Conservation (phyloP, 1,284 basidiomycete species). For the Papiliotrema flavescens region DNA sequence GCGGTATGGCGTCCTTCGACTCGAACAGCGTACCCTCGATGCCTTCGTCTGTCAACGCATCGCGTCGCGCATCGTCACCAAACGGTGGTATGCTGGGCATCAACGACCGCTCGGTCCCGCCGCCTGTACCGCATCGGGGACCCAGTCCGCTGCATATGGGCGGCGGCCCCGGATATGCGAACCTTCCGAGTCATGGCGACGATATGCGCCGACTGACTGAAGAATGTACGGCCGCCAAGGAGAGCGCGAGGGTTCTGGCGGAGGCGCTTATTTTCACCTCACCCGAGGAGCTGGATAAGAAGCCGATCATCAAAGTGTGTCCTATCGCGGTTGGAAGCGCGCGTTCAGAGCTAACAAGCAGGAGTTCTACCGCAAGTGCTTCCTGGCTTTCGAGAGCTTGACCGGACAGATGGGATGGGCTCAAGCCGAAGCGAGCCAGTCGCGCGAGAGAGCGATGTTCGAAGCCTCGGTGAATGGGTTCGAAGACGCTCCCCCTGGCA, state of each 20-base stretch:
- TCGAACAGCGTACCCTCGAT: constrained; percentile 5
- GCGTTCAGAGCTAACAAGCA: constrained; percentile 11
- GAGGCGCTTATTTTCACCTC: constrained; percentile 38
- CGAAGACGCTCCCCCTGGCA: constrained; percentile 4
- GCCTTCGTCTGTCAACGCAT: constrained; percentile 11
- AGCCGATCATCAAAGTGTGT: constrained; percentile 38
- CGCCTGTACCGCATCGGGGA: constrained; percentile 6
- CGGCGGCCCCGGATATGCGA: constrained; percentile 22
- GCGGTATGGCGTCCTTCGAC: constrained; percentile 5
- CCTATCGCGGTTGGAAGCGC: not conserved
- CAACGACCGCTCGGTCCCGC: constrained; percentile 5
- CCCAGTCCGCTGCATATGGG: constrained; percentile 8
- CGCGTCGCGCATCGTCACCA: constrained; percentile 14
- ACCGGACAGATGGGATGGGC: constrained; percentile 51
- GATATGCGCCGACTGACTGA: constrained; percentile 37
- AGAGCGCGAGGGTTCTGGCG: constrained; percentile 36
- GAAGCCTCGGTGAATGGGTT: constrained; percentile 11
- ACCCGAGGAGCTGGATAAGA: constrained; percentile 33
- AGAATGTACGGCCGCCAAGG: constrained; percentile 38
- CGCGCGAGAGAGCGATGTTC: constrained; percentile 25
- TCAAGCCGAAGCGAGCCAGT: constrained; percentile 46
- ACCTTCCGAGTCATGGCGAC: constrained; percentile 37
- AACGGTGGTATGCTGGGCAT: constrained; percentile 3
- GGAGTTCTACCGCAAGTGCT: constrained; percentile 48
- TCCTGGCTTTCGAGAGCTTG: constrained; percentile 46